Conservation (phyloP, 352 stramenopile species). For the Phytopythium helicoides region DNA sequence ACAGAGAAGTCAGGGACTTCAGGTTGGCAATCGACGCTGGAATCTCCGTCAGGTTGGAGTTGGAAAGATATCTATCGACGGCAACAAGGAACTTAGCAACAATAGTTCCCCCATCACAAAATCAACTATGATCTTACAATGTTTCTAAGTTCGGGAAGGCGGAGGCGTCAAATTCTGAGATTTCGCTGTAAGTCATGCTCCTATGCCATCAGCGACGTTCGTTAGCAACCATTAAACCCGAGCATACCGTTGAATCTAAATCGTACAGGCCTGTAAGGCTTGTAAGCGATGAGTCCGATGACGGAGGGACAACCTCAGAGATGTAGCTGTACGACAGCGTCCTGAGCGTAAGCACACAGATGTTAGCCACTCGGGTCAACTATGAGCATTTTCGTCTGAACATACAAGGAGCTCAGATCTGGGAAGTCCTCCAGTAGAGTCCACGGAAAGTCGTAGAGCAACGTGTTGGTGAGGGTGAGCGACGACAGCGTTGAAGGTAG, state of each 20-base stretch:
- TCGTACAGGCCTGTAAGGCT: slow-evolving; percentile 15
- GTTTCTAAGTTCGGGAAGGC: background rate
- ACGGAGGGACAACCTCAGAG: slow-evolving; percentile 5
- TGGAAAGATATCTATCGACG: slow-evolving; percentile 29
- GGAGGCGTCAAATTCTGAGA: slow-evolving; percentile 3
- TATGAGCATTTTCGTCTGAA: background rate
- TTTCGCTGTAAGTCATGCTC: slow-evolving; percentile 17
- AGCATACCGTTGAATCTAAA: background rate
- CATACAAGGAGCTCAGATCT: slow-evolving; percentile 16
- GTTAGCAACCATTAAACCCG: no score
- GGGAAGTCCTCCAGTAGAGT: slow-evolving; percentile 2
- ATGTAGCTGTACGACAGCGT: slow-evolving; percentile 22
- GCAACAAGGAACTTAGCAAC: background rate
- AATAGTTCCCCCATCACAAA: background rate
- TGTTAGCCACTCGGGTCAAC: no score
- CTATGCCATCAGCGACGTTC: no score
- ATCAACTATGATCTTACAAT: background rate
- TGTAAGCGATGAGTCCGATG: slow-evolving; percentile 7
- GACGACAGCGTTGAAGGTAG: slow-evolving; percentile 12
- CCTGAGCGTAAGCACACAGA: slow-evolving; percentile 9
- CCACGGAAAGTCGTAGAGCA: slow-evolving; percentile 21
- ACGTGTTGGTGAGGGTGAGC: slow-evolving; percentile 20
- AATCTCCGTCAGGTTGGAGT: slow-evolving; percentile 36
- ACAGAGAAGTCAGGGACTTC: no score
- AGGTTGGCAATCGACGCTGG: slow-evolving; percentile 1